Base-by-base conservation (phyloP, 2,329 filamentous ascomycete species). In the Dactylellina parvicollis region DNA sequence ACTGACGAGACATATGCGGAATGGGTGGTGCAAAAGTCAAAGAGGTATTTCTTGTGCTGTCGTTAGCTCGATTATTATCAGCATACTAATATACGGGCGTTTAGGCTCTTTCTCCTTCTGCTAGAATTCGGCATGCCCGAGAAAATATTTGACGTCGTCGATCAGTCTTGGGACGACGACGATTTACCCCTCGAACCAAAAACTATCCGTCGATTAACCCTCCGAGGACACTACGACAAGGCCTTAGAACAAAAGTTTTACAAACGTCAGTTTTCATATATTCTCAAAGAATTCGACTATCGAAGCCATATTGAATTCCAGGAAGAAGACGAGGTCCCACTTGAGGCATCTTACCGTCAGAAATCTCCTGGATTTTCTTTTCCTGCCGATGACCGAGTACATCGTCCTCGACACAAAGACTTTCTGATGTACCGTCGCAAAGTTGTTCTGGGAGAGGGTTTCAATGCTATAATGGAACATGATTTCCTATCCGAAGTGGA, bases 1-100 rank as follows among this genome's bases (percentile, higher is more conserved):
- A 91, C 89, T 3, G 87, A 91, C 79, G 86, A 89, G 75, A 91
- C 89, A 0, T 92, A 92, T 79, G 88, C 90, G 83, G 89, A 91
- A 79, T 91, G 89, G 88, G 91, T 92, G 65, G 82, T 89, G 42
- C 82, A 86, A 67, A 89, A 88, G 77, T 88, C 88, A 5, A 88
- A 88, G 78, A 65, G 66, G 50, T 64, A 52, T 10, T n/a, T 4
- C 30, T n/a, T n/a, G n/a, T n/a, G 18, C n/a, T 30, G 16, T 10
- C 0, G 9, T 12, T 47, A 3, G 7, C 3, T 38, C 7, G 8
- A 22, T 14, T 36, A 8, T 10, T 32, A 30, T 46, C n/a, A 14
- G 20, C 3, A 22, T 47, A 32, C 20, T 59, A 32, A 34, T 84
- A 87, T 40, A 7, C 12, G 4, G 4, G 34, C 34, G 12, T 12